A percentile compares a stretch with the other conserved stretches of the same genome.
Conservation (phyloP, 768 basidiomycete genomes). For the Suillus americanus region DNA sequence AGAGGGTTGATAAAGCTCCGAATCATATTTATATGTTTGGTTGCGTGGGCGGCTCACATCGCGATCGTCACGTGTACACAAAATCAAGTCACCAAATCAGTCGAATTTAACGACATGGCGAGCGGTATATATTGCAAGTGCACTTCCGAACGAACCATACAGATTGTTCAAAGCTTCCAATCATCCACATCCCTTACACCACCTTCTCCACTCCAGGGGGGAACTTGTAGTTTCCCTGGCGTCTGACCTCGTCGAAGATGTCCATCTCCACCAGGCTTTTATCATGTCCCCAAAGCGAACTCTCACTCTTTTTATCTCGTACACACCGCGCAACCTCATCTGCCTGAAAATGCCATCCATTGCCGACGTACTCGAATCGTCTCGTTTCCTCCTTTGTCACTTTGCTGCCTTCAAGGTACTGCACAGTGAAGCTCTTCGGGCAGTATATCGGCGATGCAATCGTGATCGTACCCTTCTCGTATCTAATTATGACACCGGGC, state of each 20-base stretch:
- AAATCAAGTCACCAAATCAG: neutral
- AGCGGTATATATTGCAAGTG: neutral
- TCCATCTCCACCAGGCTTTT: constrained; percentile 82
- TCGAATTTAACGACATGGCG: neutral
- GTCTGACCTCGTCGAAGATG: constrained; percentile 83
- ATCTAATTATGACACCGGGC: constrained; percentile 67
- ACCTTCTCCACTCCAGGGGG: constrained; percentile 62
- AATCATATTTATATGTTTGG: neutral
- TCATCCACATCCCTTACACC: neutral
- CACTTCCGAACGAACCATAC: neutral
- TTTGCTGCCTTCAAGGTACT: constrained; percentile 53
- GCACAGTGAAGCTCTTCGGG: constrained; percentile 64
- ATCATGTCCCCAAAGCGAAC: constrained; percentile 70
- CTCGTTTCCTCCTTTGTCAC: constrained; percentile 57
- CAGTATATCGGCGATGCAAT: constrained; percentile 67
- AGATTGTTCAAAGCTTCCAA: neutral
- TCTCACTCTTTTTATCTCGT: constrained; percentile 70
- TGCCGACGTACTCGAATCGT: constrained; percentile 58
- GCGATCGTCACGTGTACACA: neutral
- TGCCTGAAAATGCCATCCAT: constrained; percentile 83
- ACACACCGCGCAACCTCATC: constrained; percentile 85
- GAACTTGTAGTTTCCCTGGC: constrained; percentile 64
- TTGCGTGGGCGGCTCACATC: neutral
- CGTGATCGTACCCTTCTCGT: constrained; percentile 67
- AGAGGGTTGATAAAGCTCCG: neutral